phyloP scores from a whole-genome alignment of 768 basidiomycete genomes.

The Hericium alpestre region DNA sequence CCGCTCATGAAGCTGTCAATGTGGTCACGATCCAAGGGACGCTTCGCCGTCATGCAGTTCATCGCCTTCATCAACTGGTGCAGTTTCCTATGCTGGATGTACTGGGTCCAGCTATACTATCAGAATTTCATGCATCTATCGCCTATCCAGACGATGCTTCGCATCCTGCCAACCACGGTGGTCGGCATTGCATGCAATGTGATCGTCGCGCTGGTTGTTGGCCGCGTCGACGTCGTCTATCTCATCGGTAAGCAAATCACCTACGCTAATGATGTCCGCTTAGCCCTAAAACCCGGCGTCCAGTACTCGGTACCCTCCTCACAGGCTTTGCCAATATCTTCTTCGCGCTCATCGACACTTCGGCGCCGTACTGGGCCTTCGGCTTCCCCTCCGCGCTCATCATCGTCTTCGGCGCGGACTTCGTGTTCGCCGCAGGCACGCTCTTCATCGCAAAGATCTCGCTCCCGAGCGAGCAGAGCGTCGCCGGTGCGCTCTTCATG shows the following conservation, averaged over 20 bases:
- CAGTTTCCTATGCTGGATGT: conserved; percentile 42
- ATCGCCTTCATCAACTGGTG: conserved; percentile 61
- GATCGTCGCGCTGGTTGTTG: conserved; percentile 50
- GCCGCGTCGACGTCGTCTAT: conserved; percentile 41
- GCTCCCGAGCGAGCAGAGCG: conserved; percentile 59
- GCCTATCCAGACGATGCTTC: conserved; percentile 52
- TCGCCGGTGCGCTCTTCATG: conserved; percentile 68
- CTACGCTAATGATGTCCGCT: background rate
- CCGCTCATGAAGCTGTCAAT: conserved; percentile 56
- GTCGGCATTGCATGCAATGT: conserved; percentile 56
- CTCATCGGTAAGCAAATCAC: conserved; percentile 39
- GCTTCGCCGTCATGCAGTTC: conserved; percentile 47
- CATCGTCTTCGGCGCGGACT: conserved; percentile 67
- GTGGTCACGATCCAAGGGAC: conserved; percentile 53
- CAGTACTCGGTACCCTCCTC: conserved; percentile 43
- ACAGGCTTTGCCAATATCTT: conserved; percentile 51
- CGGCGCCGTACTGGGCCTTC: conserved; percentile 59
- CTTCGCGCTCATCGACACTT: conserved; percentile 56
- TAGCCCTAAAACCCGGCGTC: background rate
- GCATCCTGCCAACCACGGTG: conserved; percentile 63
- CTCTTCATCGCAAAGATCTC: conserved; percentile 64
- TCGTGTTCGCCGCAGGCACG: conserved; percentile 63
- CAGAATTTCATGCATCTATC: conserved; percentile 48
- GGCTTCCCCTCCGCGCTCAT: conserved; percentile 60
- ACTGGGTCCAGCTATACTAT: conserved; percentile 61